These are phyloP conservation scores for Aspergillus clavatus DNA, from an alignment of 2,329 filamentous ascomycete species.

Conservation along the genomic window DNA sequence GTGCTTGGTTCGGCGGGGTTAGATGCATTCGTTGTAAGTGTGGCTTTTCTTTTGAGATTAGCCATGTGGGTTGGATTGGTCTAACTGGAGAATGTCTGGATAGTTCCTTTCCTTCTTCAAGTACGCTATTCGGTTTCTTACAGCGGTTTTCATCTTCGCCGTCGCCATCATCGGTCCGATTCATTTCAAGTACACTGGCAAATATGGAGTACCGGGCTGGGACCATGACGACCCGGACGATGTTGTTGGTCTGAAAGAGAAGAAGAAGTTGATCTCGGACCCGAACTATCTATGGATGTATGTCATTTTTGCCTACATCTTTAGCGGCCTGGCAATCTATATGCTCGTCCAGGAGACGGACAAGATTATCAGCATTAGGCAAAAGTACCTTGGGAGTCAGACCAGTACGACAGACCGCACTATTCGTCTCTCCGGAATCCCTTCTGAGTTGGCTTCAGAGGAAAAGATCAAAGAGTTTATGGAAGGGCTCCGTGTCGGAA, in stretches of 20 bases:
- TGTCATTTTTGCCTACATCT: slow-evolving; percentile 89
- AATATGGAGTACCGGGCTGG: slow-evolving; percentile 36
- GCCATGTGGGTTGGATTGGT: too few relatives aligned
- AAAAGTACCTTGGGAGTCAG: slow-evolving; percentile 88
- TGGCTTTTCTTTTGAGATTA: neutral
- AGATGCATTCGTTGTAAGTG: slow-evolving; percentile 81
- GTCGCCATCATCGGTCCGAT: slow-evolving; percentile 77
- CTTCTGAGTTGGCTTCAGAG: slow-evolving; percentile 71
- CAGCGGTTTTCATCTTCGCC: slow-evolving; percentile 75
- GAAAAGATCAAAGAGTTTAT: slow-evolving; percentile 79
- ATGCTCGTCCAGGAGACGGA: slow-evolving; percentile 78
- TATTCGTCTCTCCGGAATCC: slow-evolving; percentile 85
- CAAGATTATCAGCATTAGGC: slow-evolving; percentile 76
- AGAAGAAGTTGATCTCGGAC: slow-evolving; percentile 32
- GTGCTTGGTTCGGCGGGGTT: slow-evolving; percentile 84
- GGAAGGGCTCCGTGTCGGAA: slow-evolving; percentile 81
- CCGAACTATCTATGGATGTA: slow-evolving; percentile 81
- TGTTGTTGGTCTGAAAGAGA: slow-evolving; percentile 25
- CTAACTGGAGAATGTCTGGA: neutral
- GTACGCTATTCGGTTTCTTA: slow-evolving; percentile 82
- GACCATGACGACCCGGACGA: slow-evolving; percentile 33
- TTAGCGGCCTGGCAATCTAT: slow-evolving; percentile 75
- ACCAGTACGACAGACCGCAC: slow-evolving; percentile 95
- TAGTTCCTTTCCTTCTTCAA: slow-evolving; percentile 91
- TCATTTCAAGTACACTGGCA: slow-evolving; percentile 62